A percentile compares a stretch with the other conserved stretches of the same genome.
These are phyloP conservation scores for Galerina marginata DNA, from an alignment of 768 basidiomycete genomes.

Conservation along the genomic window DNA sequence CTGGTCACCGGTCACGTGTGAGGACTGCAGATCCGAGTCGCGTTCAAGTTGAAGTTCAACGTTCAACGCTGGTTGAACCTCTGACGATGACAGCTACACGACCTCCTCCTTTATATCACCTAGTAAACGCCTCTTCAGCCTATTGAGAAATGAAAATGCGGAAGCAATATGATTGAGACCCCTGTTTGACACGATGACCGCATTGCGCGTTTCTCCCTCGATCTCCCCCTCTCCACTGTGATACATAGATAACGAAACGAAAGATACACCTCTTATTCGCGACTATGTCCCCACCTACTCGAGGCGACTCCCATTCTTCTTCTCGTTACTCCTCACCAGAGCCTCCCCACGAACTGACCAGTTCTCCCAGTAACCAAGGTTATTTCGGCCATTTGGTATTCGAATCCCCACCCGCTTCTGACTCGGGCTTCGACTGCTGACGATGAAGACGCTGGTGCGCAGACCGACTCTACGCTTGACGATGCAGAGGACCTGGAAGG, in stretches of 20 bases:
- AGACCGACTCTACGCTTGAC: constrained; percentile 39
- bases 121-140: no score
- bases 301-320: background rate
- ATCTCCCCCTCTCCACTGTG: constrained; percentile 13
- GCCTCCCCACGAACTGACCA: background rate
- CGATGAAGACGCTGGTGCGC: constrained; percentile 22
- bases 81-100: no score
- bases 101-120: no score
- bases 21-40: no score
- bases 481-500: constrained; percentile 23
- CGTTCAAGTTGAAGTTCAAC: no score
- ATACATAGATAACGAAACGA: background rate
- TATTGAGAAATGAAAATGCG: no score
- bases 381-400: constrained; percentile 25
- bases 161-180: background rate
- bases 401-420: constrained; percentile 26
- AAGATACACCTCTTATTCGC: background rate
- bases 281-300: background rate
- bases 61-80: no score
- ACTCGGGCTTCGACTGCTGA: constrained; percentile 5
- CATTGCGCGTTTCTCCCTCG: constrained; percentile 23
- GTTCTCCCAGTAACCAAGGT: background rate
- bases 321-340: background rate
- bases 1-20: no score
- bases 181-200: constrained; percentile 4